A percentile compares a stretch with the other conserved stretches of the same genome.
These are phyloP conservation scores for Cutaneotrichosporon cavernicola DNA, from an alignment of 1,284 basidiomycete species.

Conservation along the genomic window DNA sequence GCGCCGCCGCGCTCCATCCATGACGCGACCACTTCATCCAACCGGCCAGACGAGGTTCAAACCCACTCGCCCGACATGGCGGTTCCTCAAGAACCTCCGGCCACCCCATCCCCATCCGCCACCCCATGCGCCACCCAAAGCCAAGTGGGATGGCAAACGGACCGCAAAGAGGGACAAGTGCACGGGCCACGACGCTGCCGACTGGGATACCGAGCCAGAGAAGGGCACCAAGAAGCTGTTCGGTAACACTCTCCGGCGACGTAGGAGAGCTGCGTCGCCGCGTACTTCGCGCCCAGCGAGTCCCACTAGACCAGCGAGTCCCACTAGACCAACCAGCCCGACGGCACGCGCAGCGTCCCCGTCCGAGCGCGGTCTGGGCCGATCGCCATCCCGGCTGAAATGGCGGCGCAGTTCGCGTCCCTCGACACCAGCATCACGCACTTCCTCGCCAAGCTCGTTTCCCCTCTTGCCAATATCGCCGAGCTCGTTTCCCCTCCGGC, in stretches of 20 bases:
- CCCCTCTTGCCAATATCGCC: too few species aligned
- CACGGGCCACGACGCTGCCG: background rate
- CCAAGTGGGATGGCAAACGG: too few species aligned
- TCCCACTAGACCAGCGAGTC: background rate
- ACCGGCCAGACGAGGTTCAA: conserved; percentile 9
- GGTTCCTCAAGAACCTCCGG: conserved; percentile 6
- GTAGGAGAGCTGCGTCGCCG: background rate
- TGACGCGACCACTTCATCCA: background rate
- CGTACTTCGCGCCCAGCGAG: too few species aligned
- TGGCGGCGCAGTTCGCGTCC: too few species aligned
- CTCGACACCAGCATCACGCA: too few species aligned
- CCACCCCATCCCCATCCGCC: too few species aligned
- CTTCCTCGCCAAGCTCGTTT: too few species aligned
- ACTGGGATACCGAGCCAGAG: background rate
- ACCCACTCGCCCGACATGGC: background rate
- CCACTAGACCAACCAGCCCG: background rate
- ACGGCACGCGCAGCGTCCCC: too few species aligned
- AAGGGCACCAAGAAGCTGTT: background rate
- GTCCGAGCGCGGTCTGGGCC: too few species aligned
- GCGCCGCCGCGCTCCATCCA: background rate
- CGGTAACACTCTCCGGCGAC: background rate
- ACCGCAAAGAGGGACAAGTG: background rate
- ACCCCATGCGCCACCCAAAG: too few species aligned
- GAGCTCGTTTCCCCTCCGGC: background rate
- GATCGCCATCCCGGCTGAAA: too few species aligned